Evolutionary conservation across 2,329 filamentous ascomycete species (phyloP), one percentile per base, ranked within the genome.

Genomic region (Massarina eburnea): DNA sequence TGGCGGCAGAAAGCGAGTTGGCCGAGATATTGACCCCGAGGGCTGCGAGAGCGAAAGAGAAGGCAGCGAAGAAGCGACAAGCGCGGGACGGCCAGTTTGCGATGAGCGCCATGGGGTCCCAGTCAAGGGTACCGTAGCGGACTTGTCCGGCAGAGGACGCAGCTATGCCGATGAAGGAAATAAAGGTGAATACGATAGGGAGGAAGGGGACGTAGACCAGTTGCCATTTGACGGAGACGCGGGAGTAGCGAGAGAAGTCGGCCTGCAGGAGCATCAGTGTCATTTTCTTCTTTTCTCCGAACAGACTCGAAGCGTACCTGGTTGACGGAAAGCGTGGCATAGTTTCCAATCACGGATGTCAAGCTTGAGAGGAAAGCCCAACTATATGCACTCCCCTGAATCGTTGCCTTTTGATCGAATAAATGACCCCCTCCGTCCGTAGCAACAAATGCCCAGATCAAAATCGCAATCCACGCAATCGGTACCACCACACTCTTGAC

Each of bases 401-500:
- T 66, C 0, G 71, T 76, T 3, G 74, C 57, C 17, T 70, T 72
- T 41, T 78, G 72, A 17, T 68, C 52, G 48, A 77, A 78, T 46
- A 81, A 67, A 4, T 78, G 27, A 14, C 27, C 73, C 1, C 65
- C 66, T n/a, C 77, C 78, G 3, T 79, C 78, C 40, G 80, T 79
- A 4, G 73, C 71, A 2, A 78, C 75, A 48, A 86, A 76, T 3
- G 78, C 78, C 82, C 83, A 86, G 36, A 82, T 79, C 57, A 86
- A 73, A 18, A 83, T 83, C 2, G 79, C 80, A 46, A 86, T 74
- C 59, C 81, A 83, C 2, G 80, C 77, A n/a, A 80, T 69, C 1
- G 82, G 83, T 9, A 83, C 71, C 46, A 76, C 69, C 9, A 72
- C 61, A 17, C 67, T 59, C 50, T 75, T 72, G 1, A 66, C 72